These are phyloP conservation scores for Suillus luteus DNA, from an alignment of 768 basidiomycete species.

Conservation along the genomic window DNA sequence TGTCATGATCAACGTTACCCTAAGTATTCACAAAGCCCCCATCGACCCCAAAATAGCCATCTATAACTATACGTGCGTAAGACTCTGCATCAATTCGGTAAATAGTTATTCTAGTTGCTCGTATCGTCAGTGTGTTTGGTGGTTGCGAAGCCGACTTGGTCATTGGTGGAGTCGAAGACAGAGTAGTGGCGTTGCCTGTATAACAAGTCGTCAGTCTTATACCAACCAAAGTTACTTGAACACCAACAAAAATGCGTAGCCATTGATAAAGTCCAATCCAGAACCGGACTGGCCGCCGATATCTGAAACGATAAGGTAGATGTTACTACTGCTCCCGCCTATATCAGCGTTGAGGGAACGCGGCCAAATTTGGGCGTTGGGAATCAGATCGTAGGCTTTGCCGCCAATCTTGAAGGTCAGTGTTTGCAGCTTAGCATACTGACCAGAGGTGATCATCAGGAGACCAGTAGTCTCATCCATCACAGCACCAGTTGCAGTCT, in stretches of 20 bases:
- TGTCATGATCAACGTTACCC: background rate
- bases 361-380: conserved; percentile 39
- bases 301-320: conserved; percentile 34
- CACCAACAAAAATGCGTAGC: conserved; percentile 24
- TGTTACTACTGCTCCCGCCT: conserved; percentile 26
- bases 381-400: conserved; percentile 20
- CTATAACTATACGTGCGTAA: background rate
- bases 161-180: conserved; percentile 42
- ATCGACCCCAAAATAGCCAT: background rate
- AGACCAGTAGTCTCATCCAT: conserved; percentile 32
- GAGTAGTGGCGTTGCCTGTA: conserved; percentile 44
- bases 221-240: conserved; percentile 16
- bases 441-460: conserved; percentile 26
- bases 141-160: conserved; percentile 42
- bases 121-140: conserved; percentile 34
- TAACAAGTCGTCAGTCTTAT: background rate
- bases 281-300: conserved; percentile 18
- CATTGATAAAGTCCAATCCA: conserved; percentile 28
- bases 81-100: background rate
- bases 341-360: conserved; percentile 31
- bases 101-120: conserved; percentile 15
- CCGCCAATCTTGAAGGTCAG: conserved; percentile 31
- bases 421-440: conserved; percentile 28
- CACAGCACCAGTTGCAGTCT: conserved; percentile 29
- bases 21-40: background rate